Conservation (phyloP, 768 basidiomycete species). For the Tylopilus plumbeoviolaceoides region DNA sequence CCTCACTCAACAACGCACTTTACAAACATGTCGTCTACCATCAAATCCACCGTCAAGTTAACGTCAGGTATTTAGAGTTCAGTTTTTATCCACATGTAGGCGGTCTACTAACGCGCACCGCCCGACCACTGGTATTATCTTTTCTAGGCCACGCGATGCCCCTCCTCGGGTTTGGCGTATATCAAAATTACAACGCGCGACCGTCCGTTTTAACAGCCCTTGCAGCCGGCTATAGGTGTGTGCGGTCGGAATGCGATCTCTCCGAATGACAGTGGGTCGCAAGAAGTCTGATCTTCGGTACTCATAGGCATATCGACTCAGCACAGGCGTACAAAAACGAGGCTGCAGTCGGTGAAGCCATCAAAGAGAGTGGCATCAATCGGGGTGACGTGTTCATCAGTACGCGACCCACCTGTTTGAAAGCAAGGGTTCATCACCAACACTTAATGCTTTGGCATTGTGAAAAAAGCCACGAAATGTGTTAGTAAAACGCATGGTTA, state of each 20-base stretch:
- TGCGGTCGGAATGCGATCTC: not conserved
- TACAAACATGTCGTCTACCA: slow-evolving; percentile 24
- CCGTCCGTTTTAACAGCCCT: slow-evolving; percentile 59
- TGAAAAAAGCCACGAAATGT: slow-evolving; percentile 59
- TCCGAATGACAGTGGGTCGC: not conserved
- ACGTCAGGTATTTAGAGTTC: slow-evolving; percentile 32
- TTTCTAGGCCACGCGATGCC: slow-evolving; percentile 54
- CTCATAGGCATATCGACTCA: slow-evolving; percentile 63
- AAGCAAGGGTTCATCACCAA: not conserved
- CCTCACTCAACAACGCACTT: slow-evolving; percentile 12
- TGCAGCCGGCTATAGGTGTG: slow-evolving; percentile 59
- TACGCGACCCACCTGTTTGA: slow-evolving; percentile 29
- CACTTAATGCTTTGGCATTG: slow-evolving; percentile 3
- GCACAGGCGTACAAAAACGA: slow-evolving; percentile 71
- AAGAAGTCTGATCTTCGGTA: not conserved
- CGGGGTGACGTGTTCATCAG: slow-evolving; percentile 71
- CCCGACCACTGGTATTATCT: not conserved
- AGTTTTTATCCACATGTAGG: not conserved
- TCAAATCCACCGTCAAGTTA: slow-evolving; percentile 31
- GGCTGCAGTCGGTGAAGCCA: slow-evolving; percentile 53
- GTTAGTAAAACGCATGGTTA: slow-evolving; percentile 57
- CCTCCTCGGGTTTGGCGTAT: slow-evolving; percentile 67
- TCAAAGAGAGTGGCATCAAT: slow-evolving; percentile 51
- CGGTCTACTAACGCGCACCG: not conserved
- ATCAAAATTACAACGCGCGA: slow-evolving; percentile 56